Evolutionary conservation across 345 rosid genomes (phyloP).

Genomic region (Euphorbia tirucalli): DNA sequence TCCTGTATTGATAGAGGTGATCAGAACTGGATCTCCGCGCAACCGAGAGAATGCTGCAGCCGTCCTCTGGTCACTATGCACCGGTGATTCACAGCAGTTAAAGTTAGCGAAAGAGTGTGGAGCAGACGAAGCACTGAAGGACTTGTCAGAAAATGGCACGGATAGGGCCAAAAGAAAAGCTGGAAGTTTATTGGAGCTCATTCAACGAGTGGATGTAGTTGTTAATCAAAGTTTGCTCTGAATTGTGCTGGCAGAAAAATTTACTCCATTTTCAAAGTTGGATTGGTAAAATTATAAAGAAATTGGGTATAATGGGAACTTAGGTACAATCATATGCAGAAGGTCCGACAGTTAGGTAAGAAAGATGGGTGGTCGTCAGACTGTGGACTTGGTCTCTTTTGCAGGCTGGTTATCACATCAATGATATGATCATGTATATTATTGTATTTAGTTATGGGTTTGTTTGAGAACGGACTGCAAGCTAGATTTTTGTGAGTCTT

Average conservation of each 20-base stretch:
- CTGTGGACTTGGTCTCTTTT: not conserved
- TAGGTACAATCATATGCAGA: not conserved
- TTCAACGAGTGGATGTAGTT: slow-evolving; percentile 46
- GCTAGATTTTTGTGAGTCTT: no score
- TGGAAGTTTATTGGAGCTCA: slow-evolving; percentile 63
- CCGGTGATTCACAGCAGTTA: slow-evolving; percentile 61
- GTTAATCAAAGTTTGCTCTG: slow-evolving; percentile 22
- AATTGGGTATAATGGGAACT: not conserved
- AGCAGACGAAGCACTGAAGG: slow-evolving; percentile 75
- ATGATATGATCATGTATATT: no score
- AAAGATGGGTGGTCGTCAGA: not conserved
- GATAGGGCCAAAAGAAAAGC: slow-evolving; percentile 99
- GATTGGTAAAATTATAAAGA: not conserved
- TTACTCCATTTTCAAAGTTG: not conserved
- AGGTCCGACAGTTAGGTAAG: not conserved
- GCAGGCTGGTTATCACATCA: not conserved
- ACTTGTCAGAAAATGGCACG: slow-evolving; percentile 76
- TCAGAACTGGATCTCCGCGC: slow-evolving; percentile 84
- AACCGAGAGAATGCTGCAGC: slow-evolving; percentile 93
- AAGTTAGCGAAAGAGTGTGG: slow-evolving; percentile 61
- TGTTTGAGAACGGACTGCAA: not conserved
- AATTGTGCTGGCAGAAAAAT: not conserved
- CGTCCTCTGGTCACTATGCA: slow-evolving; percentile 75
- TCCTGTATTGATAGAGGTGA: slow-evolving; percentile 70
- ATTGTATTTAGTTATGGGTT: not conserved